Base-by-base conservation (phyloP, 305 asterid genomes). In the Ilex paraguariensis region DNA sequence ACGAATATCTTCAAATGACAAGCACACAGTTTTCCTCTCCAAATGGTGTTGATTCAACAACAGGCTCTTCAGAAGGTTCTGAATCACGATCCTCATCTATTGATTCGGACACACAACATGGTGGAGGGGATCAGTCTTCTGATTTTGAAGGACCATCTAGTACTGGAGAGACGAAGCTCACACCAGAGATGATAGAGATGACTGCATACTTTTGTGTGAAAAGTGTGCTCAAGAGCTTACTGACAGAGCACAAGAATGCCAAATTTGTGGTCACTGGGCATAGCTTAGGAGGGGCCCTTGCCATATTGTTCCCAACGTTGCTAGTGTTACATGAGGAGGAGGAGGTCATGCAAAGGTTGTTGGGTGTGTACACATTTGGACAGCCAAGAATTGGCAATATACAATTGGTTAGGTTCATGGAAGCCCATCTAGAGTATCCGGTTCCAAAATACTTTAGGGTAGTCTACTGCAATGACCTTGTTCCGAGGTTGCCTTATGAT, bases 231-330 rank as follows among this genome's bases (percentile, higher is more conserved):
- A 81, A 73, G 69, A 73, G 76, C 33, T 33, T 93, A 73, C 85
- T 93, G 51, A 42, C 69, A 56, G 84, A 87, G 77, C 90, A 93
- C 81, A 62, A 64, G 64, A 78, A 84, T 6, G 96, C 99, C 1
- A 86, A 79, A 46, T 79, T 93, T 77, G 82, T 87, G 16, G 87
- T 87, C 31, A 90, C 96, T 0, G 99, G 99, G 48, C 99, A 93
- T 73, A 93, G 99, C 72, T 77, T 93, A 42, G 99, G 99, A 13
- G 99, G 97, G 68, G 97, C 99, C 15, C 75, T 93, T 17, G 95
- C 99, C 11, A 83, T 93, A 73, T 46, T 93, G 77, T 86, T 90
- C 81, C 95, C 97, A 0, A 79, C 88, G 0, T 81, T 93, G 74
- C 75, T 90, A 3, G 78, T 80, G 63, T 74, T 90, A 76, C 96